Evolutionary conservation across 2,329 filamentous ascomycete genomes (phyloP), one percentile per base, ranked within the genome.

Genomic region (Fusarium compactum): DNA sequence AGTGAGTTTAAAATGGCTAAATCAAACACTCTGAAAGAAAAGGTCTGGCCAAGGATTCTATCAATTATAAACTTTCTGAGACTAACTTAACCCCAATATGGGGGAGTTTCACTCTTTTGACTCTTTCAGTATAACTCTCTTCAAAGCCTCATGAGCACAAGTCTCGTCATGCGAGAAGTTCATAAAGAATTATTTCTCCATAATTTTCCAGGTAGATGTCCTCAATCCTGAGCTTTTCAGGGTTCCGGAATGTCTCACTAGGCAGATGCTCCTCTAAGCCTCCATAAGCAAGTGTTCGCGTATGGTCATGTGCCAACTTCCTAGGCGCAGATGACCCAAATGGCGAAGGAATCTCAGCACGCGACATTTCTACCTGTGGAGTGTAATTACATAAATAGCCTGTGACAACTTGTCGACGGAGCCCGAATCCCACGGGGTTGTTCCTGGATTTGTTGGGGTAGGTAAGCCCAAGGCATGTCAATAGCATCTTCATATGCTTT

Each of bases 191-290:
- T 43, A 50, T 8, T 27, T 62, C 46, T 47, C 64, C 60, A 72
- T 65, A 60, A 50, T 63, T 53, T 11, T 3, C 15, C 18, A 44
- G 25, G 52, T 29, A 43, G 30, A 30, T 32, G 20, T 40, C 44
- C 3, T 24, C 27, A 14, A 63, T 32, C 22, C 7, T 58, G 44
- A 70, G 46, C 67, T 51, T 53, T 47, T 41, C 15, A 25, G 45
- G 51, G 43, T 22, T 40, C 22, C 22, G 18, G 24, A 62, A 46
- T 52, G 54, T 66, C 59, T 64, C 44, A 65, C 41, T 48, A 74
- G 69, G 70, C 73, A 75, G 71, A 71, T 67, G 70, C 62, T 58
- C 60, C 45, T 58, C 62, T 75, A 57, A 59, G 59, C 71, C 71
- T 60, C 65, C 58, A 51, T 73, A 57, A 74, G 59, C 61, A 38